Evolutionary conservation across 345 rosid genomes (phyloP), one percentile per base, ranked within the genome.

Genomic region (Melastoma malabathricum): DNA sequence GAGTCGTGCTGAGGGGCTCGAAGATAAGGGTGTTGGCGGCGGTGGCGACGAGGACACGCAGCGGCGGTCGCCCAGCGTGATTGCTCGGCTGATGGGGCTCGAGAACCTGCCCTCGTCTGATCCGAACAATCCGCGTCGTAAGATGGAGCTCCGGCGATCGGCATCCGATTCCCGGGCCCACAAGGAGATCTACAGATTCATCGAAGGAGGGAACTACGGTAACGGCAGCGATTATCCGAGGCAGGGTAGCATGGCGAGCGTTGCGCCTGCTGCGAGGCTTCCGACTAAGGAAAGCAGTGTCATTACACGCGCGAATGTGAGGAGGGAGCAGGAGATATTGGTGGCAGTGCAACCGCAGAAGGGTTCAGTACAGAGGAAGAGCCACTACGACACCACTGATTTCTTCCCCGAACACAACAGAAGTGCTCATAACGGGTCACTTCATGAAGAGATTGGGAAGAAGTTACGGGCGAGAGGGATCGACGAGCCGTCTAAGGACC

Each of bases 51-150:
- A 15, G 43, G 80, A 76, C 16, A 68, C 57, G 48, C 77, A 68
- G 61, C 68, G 73, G 6, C 81, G 86, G 19, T 82, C 97, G 13
- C 86, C 98, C 4, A 79, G 98, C 59, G 97, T 92, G 10, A 76
- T 92, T 51, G 98, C 93, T 1, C 73, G 89, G 50, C 81, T 92
- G 55, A 92, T 92, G 98, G 98, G 98, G 23, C 77, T 92, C 29
- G 96, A 87, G 63, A 62, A 77, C 63, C 57, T 87, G 67, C 76
- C 84, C 8, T 64, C 64, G 25, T 69, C 85, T 38, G 75, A 72
- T 57, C 66, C 70, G 4, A 81, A 69, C 12, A 34, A 34, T n/a
- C 77, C 72, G 20, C 57, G 38, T 4, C 56, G 68, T 62, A 76
- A 67, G 64, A 61, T 71, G 6, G 80, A 80, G 65, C 81, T 92